Conservation (phyloP, 495 filamentous ascomycete genomes). For the Penicillium salamii region DNA sequence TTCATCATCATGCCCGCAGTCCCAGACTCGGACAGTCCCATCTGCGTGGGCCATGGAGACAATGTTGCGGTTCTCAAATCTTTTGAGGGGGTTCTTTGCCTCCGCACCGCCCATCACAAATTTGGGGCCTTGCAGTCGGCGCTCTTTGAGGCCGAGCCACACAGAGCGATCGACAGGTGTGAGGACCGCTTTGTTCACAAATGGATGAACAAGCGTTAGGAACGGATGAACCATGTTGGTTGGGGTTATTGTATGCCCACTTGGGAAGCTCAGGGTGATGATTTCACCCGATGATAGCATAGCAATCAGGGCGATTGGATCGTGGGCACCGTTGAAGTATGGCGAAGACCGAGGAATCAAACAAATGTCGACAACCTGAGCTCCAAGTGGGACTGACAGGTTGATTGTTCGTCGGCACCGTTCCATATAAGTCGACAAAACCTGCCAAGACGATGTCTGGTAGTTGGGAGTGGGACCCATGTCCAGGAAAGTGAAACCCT, state of each 20-base stretch:
- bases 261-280: conserved; percentile 84
- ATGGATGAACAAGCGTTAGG: conserved; percentile 82
- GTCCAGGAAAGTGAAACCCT: conserved; percentile 83
- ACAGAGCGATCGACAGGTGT: conserved; percentile 67
- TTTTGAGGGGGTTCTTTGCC: conserved; percentile 60
- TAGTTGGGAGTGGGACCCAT: conserved; percentile 87
- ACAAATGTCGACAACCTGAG: conserved; percentile 76
- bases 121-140: conserved; percentile 65
- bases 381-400: conserved; percentile 77
- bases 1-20: conserved; percentile 84
- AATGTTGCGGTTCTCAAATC: conserved; percentile 77
- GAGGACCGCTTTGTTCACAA: conserved; percentile 65
- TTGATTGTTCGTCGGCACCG: conserved; percentile 62
- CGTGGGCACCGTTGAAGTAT: conserved; percentile 81
- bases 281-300: conserved; percentile 84
- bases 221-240: conserved; percentile 87
- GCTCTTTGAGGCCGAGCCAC: conserved; percentile 89
- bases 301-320: conserved; percentile 80
- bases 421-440: conserved; percentile 73
- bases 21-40: conserved; percentile 84
- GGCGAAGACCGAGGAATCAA: conserved; percentile 77
- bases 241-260: conserved; percentile 82
- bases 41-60: conserved; percentile 82
- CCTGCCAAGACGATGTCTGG: conserved; percentile 83
- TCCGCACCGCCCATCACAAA: conserved; percentile 76